Base-by-base conservation (phyloP, 192 early-diverging fungal species). In the Entomortierella chlamydospora region DNA sequence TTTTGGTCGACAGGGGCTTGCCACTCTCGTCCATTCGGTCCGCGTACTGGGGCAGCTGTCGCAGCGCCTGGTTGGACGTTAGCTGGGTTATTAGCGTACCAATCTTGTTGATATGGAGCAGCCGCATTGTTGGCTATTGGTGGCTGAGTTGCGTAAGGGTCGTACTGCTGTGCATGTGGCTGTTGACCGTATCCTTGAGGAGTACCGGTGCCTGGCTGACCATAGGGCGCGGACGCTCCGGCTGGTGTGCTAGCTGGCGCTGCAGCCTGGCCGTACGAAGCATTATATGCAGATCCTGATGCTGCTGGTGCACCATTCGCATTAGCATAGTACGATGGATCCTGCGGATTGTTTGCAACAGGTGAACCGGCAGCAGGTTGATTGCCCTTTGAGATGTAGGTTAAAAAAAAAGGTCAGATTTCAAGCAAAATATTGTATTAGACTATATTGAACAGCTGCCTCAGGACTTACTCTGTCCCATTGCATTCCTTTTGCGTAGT, bases 401-500 rank as follows among this genome's bases (percentile, higher is more conserved):
- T 20, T 20, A 41, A 29, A 37, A 37, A 37, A 37, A 37, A 37
- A 37, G 4, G n/a, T n/a, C n/a, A n/a, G n/a, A n/a, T n/a, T n/a
- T n/a, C n/a, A n/a, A n/a, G n/a, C n/a, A n/a, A 37, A 37, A 7
- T 37, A 37, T 37, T 37, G 10, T 7, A 37, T 37, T n/a, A n/a
- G 34, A 4, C 34, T 37, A 37, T 37, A 4, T 37, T 37, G 4
- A 37, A 10, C 34, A 37, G 10, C 34, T 7, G 34, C 10, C 34
- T 37, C 34, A 37, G 34, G 8, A 56, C 61, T 39, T 79, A 79
- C 76, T 55, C 64, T 61, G 56, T 79, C 68, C 76, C 76, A 79
- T 49, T 68, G 62, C 76, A 70, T 79, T 28, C 76, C 76, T 55
- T 79, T 79, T 11, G 67, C 76, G 47, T 79, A 79, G 23, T 79